Percentiles rank a stretch among this genome's conserved stretches.
phyloP scores from a whole-genome alignment of 2,329 filamentous ascomycete genomes.

The Nannizzia gypsea region DNA sequence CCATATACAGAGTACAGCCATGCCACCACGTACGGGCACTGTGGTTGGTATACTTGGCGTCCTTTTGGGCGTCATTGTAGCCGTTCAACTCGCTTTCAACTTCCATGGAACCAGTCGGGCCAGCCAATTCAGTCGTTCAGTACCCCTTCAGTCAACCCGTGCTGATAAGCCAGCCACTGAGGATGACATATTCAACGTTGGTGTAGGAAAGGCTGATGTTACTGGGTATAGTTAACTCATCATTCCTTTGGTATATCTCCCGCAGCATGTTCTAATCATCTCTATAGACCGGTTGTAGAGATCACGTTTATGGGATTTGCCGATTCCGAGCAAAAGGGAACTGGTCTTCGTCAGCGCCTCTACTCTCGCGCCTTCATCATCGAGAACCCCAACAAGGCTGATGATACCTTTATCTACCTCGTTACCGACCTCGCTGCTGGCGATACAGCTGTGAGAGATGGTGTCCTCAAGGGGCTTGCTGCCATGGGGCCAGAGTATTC shows the following conservation, averaged over 20 bases:
- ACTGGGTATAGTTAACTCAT: slow-evolving; percentile 43
- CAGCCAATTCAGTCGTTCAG: neutral
- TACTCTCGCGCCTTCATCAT: slow-evolving; percentile 86
- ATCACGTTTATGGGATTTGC: slow-evolving; percentile 90
- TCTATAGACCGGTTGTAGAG: slow-evolving; percentile 64
- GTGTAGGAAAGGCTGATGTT: slow-evolving; percentile 60
- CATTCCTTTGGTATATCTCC: neutral
- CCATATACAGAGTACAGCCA: neutral
- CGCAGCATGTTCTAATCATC: neutral
- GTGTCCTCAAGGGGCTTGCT: slow-evolving; percentile 65
- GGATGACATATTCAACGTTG: slow-evolving; percentile 47
- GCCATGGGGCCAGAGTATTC: slow-evolving; percentile 59
- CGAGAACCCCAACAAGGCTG: slow-evolving; percentile 51
- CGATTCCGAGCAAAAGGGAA: slow-evolving; percentile 67
- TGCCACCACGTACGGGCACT: neutral
- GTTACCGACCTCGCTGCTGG: slow-evolving; percentile 79
- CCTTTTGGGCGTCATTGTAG: slow-evolving; percentile 20
- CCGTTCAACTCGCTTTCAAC: slow-evolving; percentile 22
- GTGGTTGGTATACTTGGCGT: slow-evolving; percentile 10
- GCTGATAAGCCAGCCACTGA: slow-evolving; percentile 7
- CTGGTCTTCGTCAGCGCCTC: slow-evolving; percentile 72
- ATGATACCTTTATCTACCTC: slow-evolving; percentile 71
- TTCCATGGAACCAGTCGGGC: slow-evolving; percentile 6
- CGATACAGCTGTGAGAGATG: slow-evolving; percentile 76
- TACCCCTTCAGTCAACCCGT: slow-evolving; percentile 11